Evolutionary conservation across 1,284 basidiomycete genomes (phyloP), one percentile per base, ranked within the genome.

Genomic region (Heterobasidion occidentale): DNA sequence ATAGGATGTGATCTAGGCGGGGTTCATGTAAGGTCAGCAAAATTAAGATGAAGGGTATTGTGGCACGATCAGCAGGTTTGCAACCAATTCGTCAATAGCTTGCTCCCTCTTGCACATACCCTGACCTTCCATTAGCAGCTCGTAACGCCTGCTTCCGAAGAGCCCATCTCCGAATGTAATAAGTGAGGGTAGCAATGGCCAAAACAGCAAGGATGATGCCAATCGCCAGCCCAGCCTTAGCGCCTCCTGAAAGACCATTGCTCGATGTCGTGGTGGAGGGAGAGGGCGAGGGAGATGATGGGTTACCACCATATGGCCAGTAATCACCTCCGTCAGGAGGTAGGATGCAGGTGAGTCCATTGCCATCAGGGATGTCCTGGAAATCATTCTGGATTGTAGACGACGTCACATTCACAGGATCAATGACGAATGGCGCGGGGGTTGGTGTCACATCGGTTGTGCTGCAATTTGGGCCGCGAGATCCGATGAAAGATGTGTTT

Each of bases 401-500:
- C 12, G 65, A 57, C 27, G 68, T 61, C 2, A 76, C 74, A 46
- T 70, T 77, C 55, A 68, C 76, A 49, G 68, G 66, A 58, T 85
- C 79, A 50, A 83, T 67, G 56, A 90, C 74, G 65, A 87, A 89
- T 3, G 85, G 69, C 33, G 75, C 73, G 17, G 86, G 78, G 7
- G 65, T 59, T 33, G 87, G 81, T 17, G 77, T 74, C n/a, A 67
- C 62, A 58, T 82, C 76, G 17, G 66, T 70, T 14, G 71, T 63
- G 19, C 78, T 83, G 69, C 90, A 92, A 63, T 90, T 88, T 1
- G 81, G 81, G 2, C 87, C 88, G 14, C 78, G 77, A 8, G 74
- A 74, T 48, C 90, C 89, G 61, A 92, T 86, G 68, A 92, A 92
- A 5, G 87, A 83, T 3, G 83, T 84, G 67, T 92, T 92, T 12